Base-by-base conservation (phyloP, 75 land plant species). In the Picea glauca region DNA sequence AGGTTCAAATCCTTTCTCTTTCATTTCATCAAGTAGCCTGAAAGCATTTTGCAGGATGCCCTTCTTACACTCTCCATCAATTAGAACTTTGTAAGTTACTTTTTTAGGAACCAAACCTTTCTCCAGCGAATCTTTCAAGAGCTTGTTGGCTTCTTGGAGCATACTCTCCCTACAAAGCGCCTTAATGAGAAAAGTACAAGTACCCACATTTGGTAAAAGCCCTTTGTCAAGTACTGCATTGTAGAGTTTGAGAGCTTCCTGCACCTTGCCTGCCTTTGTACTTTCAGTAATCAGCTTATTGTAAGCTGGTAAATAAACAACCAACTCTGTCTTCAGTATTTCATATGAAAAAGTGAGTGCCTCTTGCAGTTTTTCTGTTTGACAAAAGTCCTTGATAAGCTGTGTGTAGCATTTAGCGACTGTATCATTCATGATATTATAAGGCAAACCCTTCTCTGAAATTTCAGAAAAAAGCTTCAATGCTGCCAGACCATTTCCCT, bases 61-160 rank as follows among this genome's bases (percentile, higher is more conserved):
- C 32, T 43, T 23, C 82, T 84, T 86, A 80, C 91, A 89, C 61
- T 89, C 81, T n/a, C 92, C 92, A 77, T 88, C 83, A 74, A 86
- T 74, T 58, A 91, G 59, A 60, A 77, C 62, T 81, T 77, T 79
- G 56, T 75, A 91, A 15, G 88, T 88, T 23, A 85, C 82, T 5
- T 80, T 60, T 46, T 63, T 80, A 14, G 84, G 85, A 46, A 65
- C 17, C 7, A 82, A 43, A 40, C 86, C 84, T 43, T 33, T 56
- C 32, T 84, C 74, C 30, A 58, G 58, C 80, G 84, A 85, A 59
- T 85, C 81, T 46, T 83, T 33, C 30, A 83, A 60, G 58, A 90
- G 35, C 78, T 43, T 65, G 62, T 82, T 62, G 21, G 93, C 93
- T 20, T 85, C 84, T 31, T 72, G 50, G 23, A 80, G 58, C 64